These are phyloP conservation scores for Suhomyces kilbournensis DNA, from an alignment of 805 yeast species.

Conservation along the genomic window DNA sequence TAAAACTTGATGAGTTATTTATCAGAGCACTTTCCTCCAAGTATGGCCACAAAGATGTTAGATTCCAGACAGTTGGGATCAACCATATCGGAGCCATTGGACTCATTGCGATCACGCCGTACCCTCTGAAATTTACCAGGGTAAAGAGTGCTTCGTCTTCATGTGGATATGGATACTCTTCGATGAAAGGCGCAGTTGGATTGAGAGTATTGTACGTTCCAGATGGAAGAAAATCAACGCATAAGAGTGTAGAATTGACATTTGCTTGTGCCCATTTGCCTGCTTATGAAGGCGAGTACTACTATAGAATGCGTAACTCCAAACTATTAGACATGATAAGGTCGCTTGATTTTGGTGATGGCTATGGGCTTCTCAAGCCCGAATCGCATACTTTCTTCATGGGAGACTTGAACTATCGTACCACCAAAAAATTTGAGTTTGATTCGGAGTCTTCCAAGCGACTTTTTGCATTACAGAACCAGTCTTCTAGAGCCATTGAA, in stretches of 20 bases:
- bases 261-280: slow-evolving; percentile 70
- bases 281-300: slow-evolving; percentile 68
- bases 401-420: slow-evolving; percentile 87
- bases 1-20: slow-evolving; percentile 33
- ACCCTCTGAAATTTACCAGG: slow-evolving; percentile 27
- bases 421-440: slow-evolving; percentile 25
- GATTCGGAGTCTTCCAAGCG: slow-evolving; percentile 12
- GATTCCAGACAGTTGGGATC: slow-evolving; percentile 42
- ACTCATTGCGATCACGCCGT: slow-evolving; percentile 47
- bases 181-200: slow-evolving; percentile 74
- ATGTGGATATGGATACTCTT: slow-evolving; percentile 59
- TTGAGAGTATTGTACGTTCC: slow-evolving; percentile 44
- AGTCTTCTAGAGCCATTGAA: slow-evolving; percentile 13
- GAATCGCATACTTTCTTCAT: slow-evolving; percentile 61
- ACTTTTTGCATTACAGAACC: slow-evolving; percentile 24
- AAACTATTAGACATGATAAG: slow-evolving; percentile 51
- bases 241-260: slow-evolving; percentile 42
- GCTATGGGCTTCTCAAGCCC: slow-evolving; percentile 50
- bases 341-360: slow-evolving; percentile 57
- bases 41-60: slow-evolving; percentile 26
- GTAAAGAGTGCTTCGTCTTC: slow-evolving; percentile 34
- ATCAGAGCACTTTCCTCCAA: slow-evolving; percentile 30
- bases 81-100: slow-evolving; percentile 60
- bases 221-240: slow-evolving; percentile 13
- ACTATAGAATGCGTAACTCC: slow-evolving; percentile 47